Base-by-base conservation (phyloP, 352 stramenopile species). In the Pythium aquatile region DNA sequence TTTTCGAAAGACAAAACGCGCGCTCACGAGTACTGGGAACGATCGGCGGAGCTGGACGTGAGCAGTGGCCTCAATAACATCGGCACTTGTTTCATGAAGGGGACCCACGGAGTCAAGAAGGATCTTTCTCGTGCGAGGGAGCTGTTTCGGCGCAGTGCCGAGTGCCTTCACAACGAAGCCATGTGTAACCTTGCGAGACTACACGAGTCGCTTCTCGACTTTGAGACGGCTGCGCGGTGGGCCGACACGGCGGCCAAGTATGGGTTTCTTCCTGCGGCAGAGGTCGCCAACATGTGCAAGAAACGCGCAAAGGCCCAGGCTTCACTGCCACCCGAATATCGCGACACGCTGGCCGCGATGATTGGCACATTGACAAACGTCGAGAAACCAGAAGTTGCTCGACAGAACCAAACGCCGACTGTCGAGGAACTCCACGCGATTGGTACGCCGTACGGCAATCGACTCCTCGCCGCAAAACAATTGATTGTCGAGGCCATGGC, bases 91-190 rank as follows among this genome's bases (percentile, higher is more conserved):
- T 33, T 48, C 2, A 47, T 63, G n/a, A 46, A 56, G 13, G 42
- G 57, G 2, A 55, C 17, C 5, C 28, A 54, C 10, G 57, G 57
- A 20, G 44, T 63, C 6, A 28, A 35, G n/a, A 10, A 56, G 20
- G 57, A 63, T 55, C 44, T 63, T 3, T 4, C 57, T 14, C 28
- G 30, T 9, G 57, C 57, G 2, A 29, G 57, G 4, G 57, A 63
- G 11, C n/a, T 63, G n/a, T 56, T 63, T 32, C 57, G 57, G 5
- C 57, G 42, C 42, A 63, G 57, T 17, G 57, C 44, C 17, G 57
- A 63, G 57, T n/a, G 8, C 5, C 46, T 56, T n/a, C 30, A 48
- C 14, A 63, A 63, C 30, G 44, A 55, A 33, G 44, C 42, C 0
- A 63, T 63, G 57, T 20, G n/a, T 44, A 63, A 63, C 57, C 42